Evolutionary conservation across 768 basidiomycete species (phyloP).

Genomic region (Auricularia auricula-judae): DNA sequence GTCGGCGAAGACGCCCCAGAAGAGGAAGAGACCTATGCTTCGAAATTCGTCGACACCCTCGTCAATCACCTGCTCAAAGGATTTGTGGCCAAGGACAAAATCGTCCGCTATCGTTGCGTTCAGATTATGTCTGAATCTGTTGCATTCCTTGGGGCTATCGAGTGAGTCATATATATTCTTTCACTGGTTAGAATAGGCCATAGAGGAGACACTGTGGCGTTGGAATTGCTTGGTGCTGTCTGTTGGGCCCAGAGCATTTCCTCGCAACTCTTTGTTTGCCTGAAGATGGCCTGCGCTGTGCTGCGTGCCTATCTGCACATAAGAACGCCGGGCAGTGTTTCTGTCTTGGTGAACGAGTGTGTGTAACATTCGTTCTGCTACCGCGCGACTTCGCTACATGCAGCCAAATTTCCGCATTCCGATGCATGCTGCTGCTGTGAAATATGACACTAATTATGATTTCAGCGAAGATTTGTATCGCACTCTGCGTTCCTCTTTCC

Average conservation of each 20-base stretch:
- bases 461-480: constrained; percentile 67
- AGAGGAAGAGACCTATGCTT: constrained; percentile 54
- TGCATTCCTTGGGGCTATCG: constrained; percentile 68
- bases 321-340: no score
- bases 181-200: no score
- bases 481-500: constrained; percentile 45
- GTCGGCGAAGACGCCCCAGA: constrained; percentile 18
- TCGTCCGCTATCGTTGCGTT: constrained; percentile 67
- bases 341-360: no score
- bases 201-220: no score
- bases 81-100: constrained; percentile 79
- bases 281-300: neutral
- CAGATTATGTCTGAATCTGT: constrained; percentile 75
- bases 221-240: no score
- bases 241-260: no score
- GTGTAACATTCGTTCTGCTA: no score
- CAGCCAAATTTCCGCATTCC: no score
- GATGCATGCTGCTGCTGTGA: no score
- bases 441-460: no score
- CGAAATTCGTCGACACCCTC: constrained; percentile 57
- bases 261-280: neutral
- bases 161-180: constrained; percentile 37
- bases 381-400: no score
- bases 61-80: constrained; percentile 67
- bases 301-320: no score